These are phyloP conservation scores for Carex scoparia DNA, from an alignment of 176 grass and related monocot genomes.

Conservation along the genomic window DNA sequence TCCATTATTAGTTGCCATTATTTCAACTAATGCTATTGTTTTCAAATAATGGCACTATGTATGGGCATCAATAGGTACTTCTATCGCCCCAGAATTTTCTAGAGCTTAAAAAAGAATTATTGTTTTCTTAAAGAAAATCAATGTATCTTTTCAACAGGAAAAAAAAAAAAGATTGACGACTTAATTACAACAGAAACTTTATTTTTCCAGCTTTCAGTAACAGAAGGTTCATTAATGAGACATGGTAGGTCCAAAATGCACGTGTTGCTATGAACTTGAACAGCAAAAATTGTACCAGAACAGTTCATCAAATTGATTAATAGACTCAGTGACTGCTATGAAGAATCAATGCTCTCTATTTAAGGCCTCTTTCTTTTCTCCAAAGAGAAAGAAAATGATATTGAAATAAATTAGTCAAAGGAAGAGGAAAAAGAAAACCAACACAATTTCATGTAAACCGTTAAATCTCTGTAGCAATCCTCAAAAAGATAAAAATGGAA, in stretches of 20 bases:
- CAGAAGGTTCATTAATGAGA: neutral
- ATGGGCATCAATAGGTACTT: neutral
- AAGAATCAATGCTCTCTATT: neutral
- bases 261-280: neutral
- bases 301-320: neutral
- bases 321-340: neutral
- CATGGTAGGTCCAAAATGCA: conserved; percentile 2
- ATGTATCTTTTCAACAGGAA: neutral
- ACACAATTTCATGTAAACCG: neutral
- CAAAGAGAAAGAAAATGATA: neutral
- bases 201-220: neutral
- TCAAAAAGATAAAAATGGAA: neutral
- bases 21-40: neutral
- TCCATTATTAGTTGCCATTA: too few species aligned
- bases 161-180: too few species aligned
- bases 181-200: neutral
- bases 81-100: neutral
- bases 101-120: neutral
- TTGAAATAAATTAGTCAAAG: neutral
- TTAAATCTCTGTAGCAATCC: neutral
- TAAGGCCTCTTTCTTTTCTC: neutral
- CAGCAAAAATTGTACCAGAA: neutral
- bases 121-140: neutral
- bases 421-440: neutral
- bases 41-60: neutral